Conservation (phyloP, 805 yeast genomes). For the Wickerhamomyces silvicola region DNA sequence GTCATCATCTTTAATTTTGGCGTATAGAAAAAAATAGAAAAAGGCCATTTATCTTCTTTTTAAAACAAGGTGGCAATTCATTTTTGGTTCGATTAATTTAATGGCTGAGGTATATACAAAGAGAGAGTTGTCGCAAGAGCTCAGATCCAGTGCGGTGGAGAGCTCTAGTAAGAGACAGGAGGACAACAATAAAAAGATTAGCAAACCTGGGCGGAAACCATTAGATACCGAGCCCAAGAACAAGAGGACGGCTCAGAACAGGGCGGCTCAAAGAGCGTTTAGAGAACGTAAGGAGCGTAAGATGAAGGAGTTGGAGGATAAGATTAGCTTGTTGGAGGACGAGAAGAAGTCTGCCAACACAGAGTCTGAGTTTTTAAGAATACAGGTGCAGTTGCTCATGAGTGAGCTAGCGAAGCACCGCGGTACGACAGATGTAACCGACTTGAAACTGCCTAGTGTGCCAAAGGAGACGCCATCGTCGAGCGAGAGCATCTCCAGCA, state of each 20-base stretch:
- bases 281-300: conserved; percentile 88
- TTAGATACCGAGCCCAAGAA: conserved; percentile 72
- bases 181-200: conserved; percentile 20
- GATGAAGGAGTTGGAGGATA: conserved; percentile 77
- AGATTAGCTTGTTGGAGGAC: conserved; percentile 65
- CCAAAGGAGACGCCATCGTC: conserved; percentile 4
- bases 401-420: conserved; percentile 61
- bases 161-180: conserved; percentile 22
- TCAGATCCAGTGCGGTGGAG: no score
- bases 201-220: conserved; percentile 79
- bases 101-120: no score
- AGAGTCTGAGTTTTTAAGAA: conserved; percentile 66
- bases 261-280: conserved; percentile 98
- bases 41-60: no score
- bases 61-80: no score
- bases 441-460: conserved; percentile 23
- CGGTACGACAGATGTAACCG: conserved; percentile 24
- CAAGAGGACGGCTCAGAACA: conserved; percentile 91
- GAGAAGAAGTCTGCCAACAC: conserved; percentile 61
- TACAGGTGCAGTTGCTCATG: conserved; percentile 71
- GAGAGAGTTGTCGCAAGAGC: no score
- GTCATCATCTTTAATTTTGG: no score
- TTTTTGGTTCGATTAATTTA: no score
- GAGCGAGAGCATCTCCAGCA: conserved; percentile 5
- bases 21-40: no score